Base-by-base conservation (phyloP, 1,139 yeast genomes). In the Nematodospora anomalae region DNA sequence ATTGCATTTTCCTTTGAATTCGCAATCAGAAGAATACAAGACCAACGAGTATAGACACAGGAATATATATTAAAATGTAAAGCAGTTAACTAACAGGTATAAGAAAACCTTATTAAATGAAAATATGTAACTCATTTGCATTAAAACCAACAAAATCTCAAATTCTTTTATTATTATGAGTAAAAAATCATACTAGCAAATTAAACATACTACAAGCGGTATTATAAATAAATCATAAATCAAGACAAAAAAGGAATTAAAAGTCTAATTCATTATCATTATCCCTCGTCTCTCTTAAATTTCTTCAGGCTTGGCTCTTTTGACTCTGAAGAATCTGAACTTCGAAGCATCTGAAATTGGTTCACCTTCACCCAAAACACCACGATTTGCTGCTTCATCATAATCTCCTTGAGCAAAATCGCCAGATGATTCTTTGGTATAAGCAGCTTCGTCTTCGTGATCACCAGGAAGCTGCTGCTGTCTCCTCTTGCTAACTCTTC, bases 281-380 rank as follows among this genome's bases (percentile, higher is more conserved):
- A 3, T 15, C 21, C 21, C 8, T 18, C 8, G 21, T 8, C 21
- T 18, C 21, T 18, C 11, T 32, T 36, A 41, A 14, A 36, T 37
- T 24, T 41, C 46, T 12, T 33, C 45, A 23, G 42, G 41, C 22
- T 43, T 42, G 8, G 39, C 37, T 30, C 47, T 41, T 33, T 44
- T 46, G 15, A 43, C 45, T 40, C 48, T 46, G 36, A 47, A 47
- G 37, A 47, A 47, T 32, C 43, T 39, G 34, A 45, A 47, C 31
- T 38, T 44, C 4, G 50, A 44, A 12, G 48, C 39, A 35, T 42
- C 44, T 11, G 45, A 37, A 13, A 35, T 38, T 21, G 38, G 37
- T 26, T 40, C 45, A 11, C 32, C 36, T 16, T 28, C 25, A 23
- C 28, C 33, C 15, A 16, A n/a, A n/a, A 13, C 28, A 15, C 30